phyloP scores from a whole-genome alignment of 23 red algal genomes.

The Gracilaria caudata region DNA sequence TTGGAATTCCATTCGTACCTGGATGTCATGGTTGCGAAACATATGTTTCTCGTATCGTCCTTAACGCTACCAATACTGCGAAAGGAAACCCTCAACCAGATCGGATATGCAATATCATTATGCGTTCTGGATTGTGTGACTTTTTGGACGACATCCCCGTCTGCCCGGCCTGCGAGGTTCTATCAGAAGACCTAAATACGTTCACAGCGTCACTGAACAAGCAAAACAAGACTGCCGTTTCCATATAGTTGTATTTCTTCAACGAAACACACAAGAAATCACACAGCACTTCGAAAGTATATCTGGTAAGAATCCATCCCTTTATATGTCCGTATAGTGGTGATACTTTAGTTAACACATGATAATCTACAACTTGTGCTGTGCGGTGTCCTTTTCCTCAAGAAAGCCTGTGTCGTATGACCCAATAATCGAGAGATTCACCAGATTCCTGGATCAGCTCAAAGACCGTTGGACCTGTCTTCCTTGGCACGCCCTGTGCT shows the following conservation, averaged over 20 bases:
- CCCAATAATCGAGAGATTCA: no score
- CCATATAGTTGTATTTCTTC: background rate
- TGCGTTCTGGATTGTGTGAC: background rate
- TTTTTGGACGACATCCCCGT: constrained; percentile 13
- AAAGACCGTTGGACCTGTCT: no score
- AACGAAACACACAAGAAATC: no score
- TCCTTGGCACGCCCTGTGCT: no score
- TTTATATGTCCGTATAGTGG: no score
- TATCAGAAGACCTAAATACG: background rate
- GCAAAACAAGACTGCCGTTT: background rate
- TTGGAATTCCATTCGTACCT: constrained; percentile 16
- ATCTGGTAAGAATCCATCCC: no score
- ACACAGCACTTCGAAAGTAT: no score
- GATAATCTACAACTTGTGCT: no score
- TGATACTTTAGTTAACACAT: no score
- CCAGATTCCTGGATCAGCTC: no score
- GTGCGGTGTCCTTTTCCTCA: no score
- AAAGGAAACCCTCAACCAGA: background rate
- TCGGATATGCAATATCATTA: background rate
- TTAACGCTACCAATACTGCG: background rate
- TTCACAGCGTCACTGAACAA: background rate
- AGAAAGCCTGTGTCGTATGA: no score
- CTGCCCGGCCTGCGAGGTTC: constrained; percentile 8
- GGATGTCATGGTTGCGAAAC: constrained; percentile 29
- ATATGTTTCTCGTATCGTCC: background rate